A percentile compares a stretch with the other conserved stretches of the same genome.
Conservation (phyloP, 208 protist genomes). For the Sergeia podlipaevii region DNA sequence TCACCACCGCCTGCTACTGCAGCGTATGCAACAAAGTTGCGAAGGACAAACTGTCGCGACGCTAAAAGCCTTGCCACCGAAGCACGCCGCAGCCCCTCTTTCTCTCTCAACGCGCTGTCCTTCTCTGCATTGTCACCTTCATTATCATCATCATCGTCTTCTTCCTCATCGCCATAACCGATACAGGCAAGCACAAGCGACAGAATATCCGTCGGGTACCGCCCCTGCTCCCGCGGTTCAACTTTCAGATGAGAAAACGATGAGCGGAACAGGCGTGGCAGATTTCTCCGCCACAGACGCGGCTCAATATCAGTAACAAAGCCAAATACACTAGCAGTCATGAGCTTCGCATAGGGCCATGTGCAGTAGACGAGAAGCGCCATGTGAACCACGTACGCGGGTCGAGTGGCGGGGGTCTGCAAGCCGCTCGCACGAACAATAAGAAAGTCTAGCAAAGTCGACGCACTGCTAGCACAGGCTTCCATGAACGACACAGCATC, state of each 20-base stretch:
- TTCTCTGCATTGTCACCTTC: background rate
- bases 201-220: slow-evolving; percentile 73
- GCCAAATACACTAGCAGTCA: slow-evolving; percentile 69
- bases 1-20: slow-evolving; percentile 10
- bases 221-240: slow-evolving; percentile 14
- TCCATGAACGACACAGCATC: no score
- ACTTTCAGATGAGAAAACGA: slow-evolving; percentile 77
- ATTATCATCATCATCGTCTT: background rate
- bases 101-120: background rate
- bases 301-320: slow-evolving; percentile 60
- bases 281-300: slow-evolving; percentile 44
- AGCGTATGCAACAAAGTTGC: slow-evolving; percentile 49
- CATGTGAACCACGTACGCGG: slow-evolving; percentile 76
- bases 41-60: slow-evolving; percentile 58
- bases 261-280: slow-evolving; percentile 75
- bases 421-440: slow-evolving; percentile 62
- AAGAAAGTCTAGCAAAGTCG: slow-evolving; percentile 54
- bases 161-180: slow-evolving; percentile 33
- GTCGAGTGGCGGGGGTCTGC: slow-evolving; percentile 63
- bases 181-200: slow-evolving; percentile 73
- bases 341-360: slow-evolving; percentile 81
- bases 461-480: slow-evolving; percentile 16
- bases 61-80: slow-evolving; percentile 39
- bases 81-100: slow-evolving; percentile 19
- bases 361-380: slow-evolving; percentile 58